Percentiles rank a stretch among this genome's conserved stretches.
Evolutionary conservation across 495 filamentous ascomycete species (phyloP).

Genomic region (Terfezia claveryi): DNA sequence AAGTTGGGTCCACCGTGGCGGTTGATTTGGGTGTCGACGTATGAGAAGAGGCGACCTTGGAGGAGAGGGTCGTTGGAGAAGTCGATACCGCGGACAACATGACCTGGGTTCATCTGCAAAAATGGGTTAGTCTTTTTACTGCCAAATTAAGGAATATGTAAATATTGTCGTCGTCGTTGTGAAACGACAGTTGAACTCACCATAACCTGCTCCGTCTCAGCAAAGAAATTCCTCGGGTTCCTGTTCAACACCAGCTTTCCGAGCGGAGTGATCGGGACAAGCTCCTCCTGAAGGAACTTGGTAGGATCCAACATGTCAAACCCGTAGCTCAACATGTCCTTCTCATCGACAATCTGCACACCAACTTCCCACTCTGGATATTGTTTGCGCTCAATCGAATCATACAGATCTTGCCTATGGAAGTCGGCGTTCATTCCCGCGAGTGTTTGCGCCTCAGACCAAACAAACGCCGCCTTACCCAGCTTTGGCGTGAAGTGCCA

Average conservation of each 20-base stretch:
- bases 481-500: constrained; percentile 50
- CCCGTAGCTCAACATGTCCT: constrained; percentile 38
- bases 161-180: no score
- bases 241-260: constrained; percentile 47
- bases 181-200: constrained; percentile 20
- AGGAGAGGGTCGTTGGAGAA: constrained; percentile 54
- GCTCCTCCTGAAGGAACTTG: constrained; percentile 52
- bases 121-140: not conserved
- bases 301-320: constrained; percentile 58
- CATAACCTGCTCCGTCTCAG: constrained; percentile 54
- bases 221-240: constrained; percentile 58
- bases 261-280: constrained; percentile 41
- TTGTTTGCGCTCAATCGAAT: constrained; percentile 42
- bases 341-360: constrained; percentile 55
- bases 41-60: constrained; percentile 52
- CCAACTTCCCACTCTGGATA: constrained; percentile 52
- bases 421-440: constrained; percentile 51
- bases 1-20: constrained; percentile 54
- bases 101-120: constrained; percentile 31
- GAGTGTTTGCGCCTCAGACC: constrained; percentile 46
- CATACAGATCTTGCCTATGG: constrained; percentile 48
- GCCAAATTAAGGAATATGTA: not conserved
- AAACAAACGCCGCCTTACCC: constrained; percentile 46
- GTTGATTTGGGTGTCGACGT: constrained; percentile 55
- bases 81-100: constrained; percentile 48